Conservation (phyloP, 1,284 basidiomycete species). For the Gymnopus androsaceus region DNA sequence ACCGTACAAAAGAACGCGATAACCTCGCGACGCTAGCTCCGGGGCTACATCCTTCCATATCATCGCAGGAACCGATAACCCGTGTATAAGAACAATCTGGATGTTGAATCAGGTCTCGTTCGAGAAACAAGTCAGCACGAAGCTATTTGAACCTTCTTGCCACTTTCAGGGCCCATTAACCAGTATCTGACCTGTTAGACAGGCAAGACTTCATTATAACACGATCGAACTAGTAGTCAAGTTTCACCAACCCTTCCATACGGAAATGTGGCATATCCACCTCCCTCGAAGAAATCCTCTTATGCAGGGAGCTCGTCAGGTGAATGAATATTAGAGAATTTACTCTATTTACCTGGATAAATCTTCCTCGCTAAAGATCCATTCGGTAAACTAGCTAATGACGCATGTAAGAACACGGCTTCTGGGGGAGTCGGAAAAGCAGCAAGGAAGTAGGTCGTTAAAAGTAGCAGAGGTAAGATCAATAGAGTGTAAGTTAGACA, state of each 20-base stretch:
- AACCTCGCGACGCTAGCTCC: constrained; percentile 60
- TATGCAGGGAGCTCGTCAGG: too few relatives aligned
- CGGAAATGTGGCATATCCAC: constrained; percentile 64
- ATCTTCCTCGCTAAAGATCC: constrained; percentile 51
- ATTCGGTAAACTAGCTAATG: constrained; percentile 50
- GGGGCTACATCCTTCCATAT: constrained; percentile 76
- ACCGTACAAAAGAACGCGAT: constrained; percentile 76
- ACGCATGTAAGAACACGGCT: constrained; percentile 49
- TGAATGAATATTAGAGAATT: constrained; percentile 73
- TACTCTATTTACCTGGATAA: constrained; percentile 68
- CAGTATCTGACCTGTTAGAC: constrained; percentile 66
- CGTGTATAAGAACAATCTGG: constrained; percentile 75
- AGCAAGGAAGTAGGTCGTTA: constrained; percentile 60
- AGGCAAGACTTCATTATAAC: background rate
- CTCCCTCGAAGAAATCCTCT: constrained; percentile 66
- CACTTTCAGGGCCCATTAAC: constrained; percentile 70
- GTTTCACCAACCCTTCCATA: constrained; percentile 51
- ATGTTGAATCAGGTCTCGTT: background rate
- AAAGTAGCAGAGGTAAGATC: constrained; percentile 57
- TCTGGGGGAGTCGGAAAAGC: constrained; percentile 62
- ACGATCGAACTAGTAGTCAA: too few relatives aligned
- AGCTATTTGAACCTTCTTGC: constrained; percentile 54
- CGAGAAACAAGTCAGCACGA: background rate
- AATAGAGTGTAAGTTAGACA: constrained; percentile 57
- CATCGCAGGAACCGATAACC: constrained; percentile 73